Evolutionary conservation across 768 basidiomycete genomes (phyloP).

Genomic region (Stropharia rugosoannulata): DNA sequence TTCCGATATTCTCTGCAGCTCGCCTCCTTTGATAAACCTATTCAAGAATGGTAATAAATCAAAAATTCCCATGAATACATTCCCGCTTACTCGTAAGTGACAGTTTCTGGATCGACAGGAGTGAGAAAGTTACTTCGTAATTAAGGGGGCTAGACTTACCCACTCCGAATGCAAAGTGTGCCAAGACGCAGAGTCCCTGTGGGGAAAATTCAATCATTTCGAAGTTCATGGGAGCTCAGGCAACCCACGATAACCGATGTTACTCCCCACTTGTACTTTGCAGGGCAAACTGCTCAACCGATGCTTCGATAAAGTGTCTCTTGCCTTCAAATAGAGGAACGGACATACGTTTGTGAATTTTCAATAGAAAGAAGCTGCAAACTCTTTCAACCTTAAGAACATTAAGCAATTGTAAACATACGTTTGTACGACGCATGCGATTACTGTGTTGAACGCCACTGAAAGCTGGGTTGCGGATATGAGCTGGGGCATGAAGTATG

Average conservation of each 20-base stretch:
- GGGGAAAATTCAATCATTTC: neutral
- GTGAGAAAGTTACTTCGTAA: neutral
- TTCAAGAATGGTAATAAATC: neutral
- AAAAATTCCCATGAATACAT: neutral
- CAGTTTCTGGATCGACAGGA: constrained; percentile 25
- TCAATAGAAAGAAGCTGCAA: constrained; percentile 31
- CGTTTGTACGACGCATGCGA: constrained; percentile 32
- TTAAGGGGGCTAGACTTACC: constrained; percentile 20
- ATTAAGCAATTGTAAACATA: constrained; percentile 1
- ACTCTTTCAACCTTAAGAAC: neutral
- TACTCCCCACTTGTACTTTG: constrained; percentile 30
- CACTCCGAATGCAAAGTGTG: constrained; percentile 35
- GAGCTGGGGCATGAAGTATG: neutral
- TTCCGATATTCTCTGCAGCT: constrained; percentile 29
- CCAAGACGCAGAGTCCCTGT: constrained; percentile 24
- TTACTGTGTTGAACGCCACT: constrained; percentile 25
- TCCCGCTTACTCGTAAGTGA: constrained; percentile 25
- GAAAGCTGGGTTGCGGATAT: constrained; percentile 19
- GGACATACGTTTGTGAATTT: constrained; percentile 28
- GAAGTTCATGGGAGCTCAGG: neutral
- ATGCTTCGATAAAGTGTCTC: neutral
- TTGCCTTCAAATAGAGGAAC: neutral
- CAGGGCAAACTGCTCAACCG: constrained; percentile 27
- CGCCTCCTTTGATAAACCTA: constrained; percentile 34
- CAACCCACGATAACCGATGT: constrained; percentile 26